Evolutionary conservation across 768 basidiomycete species (phyloP).

Genomic region (Lenzites betulinus): DNA sequence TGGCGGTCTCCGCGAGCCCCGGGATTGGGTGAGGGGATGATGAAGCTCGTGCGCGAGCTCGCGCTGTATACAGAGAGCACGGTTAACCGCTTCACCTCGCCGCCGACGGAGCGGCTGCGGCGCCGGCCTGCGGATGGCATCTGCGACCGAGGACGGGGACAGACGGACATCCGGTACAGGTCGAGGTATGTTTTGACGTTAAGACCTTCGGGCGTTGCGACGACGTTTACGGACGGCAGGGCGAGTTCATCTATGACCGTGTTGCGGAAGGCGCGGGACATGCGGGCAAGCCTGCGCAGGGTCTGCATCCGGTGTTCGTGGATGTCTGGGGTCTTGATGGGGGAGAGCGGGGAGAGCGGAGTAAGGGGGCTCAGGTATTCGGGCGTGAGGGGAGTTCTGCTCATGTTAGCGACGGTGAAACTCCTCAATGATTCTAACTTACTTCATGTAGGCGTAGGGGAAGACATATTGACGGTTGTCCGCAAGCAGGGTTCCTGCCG

Average conservation of each 20-base stretch:
- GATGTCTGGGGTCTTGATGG: constrained; percentile 12
- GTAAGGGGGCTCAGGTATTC: constrained; percentile 12
- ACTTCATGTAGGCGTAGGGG: constrained; percentile 17
- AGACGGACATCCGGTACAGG: constrained; percentile 27
- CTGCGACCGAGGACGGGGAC: not conserved
- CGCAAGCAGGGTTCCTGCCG: too few relatives aligned
- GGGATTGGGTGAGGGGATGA: constrained; percentile 2
- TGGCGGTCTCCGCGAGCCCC: not conserved
- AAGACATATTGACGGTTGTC: constrained; percentile 8
- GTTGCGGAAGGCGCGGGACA: constrained; percentile 16
- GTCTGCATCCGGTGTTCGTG: constrained; percentile 12
- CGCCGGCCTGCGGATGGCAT: constrained; percentile 1
- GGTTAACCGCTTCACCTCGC: constrained; percentile 12
- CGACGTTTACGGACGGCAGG: constrained; percentile 22
- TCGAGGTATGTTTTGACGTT: constrained; percentile 30
- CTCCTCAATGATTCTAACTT: not conserved
- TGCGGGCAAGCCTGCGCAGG: constrained; percentile 16
- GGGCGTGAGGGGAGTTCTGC: constrained; percentile 7
- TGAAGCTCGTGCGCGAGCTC: constrained; percentile 14
- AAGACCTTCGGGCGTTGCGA: constrained; percentile 17
- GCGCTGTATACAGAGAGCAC: constrained; percentile 12
- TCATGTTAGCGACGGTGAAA: not conserved
- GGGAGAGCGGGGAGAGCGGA: constrained; percentile 14
- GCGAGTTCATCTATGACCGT: constrained; percentile 22
- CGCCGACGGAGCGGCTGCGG: constrained; percentile 28